These are phyloP conservation scores for Jasminum sambac DNA, from an alignment of 257 asterid species.

Conservation along the genomic window DNA sequence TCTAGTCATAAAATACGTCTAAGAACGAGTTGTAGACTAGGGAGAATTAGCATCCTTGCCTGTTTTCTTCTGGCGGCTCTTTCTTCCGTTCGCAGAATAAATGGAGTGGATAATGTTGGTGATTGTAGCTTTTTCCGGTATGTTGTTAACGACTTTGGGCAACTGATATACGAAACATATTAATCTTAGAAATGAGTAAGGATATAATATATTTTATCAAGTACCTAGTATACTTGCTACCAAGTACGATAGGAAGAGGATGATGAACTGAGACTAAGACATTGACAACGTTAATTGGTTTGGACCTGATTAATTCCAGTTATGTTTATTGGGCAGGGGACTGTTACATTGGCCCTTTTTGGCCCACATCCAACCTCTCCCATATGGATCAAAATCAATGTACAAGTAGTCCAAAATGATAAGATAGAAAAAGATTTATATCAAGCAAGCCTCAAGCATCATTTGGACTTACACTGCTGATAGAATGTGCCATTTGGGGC, in stretches of 20 bases:
- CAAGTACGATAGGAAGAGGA: no score
- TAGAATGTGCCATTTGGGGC: slow-evolving; percentile 69
- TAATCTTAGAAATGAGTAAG: neutral
- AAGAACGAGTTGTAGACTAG: neutral
- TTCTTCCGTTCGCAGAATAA: slow-evolving; percentile 73
- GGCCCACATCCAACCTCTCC: no score
- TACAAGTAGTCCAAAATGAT: no score
- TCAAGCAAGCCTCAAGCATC: neutral
- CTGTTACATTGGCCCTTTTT: no score
- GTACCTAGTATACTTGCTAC: no score
- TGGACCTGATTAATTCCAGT: no score
- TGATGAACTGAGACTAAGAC: no score
- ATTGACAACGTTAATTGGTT: no score
- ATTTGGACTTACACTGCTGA: slow-evolving; percentile 68
- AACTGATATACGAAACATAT: slow-evolving; percentile 38
- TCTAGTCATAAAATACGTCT: slow-evolving; percentile 1
- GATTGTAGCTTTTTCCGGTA: slow-evolving; percentile 71
- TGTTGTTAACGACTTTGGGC: slow-evolving; percentile 70
- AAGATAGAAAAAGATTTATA: neutral
- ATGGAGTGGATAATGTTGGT: slow-evolving; percentile 69
- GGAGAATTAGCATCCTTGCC: slow-evolving; percentile 39
- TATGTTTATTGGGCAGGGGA: no score
- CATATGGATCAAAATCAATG: neutral
- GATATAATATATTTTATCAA: no score
- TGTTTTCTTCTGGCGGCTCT: slow-evolving; percentile 89